phyloP scores from a whole-genome alignment of 2,329 filamentous ascomycete species.

The Trichoderma semiorbis region DNA sequence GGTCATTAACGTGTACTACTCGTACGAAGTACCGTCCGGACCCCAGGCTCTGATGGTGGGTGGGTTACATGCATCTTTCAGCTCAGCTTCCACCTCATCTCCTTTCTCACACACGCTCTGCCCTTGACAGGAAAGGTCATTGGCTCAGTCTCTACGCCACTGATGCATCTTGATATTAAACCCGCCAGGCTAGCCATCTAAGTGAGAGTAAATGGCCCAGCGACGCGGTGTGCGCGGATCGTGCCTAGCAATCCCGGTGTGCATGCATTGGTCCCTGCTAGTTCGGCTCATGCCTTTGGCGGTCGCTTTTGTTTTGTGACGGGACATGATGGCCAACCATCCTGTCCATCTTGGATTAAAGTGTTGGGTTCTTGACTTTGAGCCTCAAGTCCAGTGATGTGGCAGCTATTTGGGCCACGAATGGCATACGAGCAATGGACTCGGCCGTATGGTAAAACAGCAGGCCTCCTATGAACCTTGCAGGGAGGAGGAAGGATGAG shows the following conservation, averaged over 20 bases:
- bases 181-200: not conserved
- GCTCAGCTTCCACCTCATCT: constrained; percentile 1
- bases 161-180: constrained; percentile 16
- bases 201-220: not conserved
- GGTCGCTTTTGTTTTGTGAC: not conserved
- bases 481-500: not conserved
- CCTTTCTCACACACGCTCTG: not conserved
- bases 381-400: not conserved
- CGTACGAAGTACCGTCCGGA: not conserved
- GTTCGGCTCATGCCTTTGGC: not conserved
- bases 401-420: not conserved
- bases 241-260: constrained; percentile 11
- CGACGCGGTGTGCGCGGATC: constrained; percentile 2
- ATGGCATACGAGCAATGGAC: no score
- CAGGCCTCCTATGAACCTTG: not conserved
- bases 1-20: not conserved
- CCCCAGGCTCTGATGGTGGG: not conserved
- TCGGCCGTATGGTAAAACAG: not conserved
- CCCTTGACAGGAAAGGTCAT: not conserved
- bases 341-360: not conserved
- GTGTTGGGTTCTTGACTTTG: not conserved
- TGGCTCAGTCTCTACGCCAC: not conserved
- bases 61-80: not conserved
- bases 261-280: constrained; percentile 13
- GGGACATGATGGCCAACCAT: not conserved